These are phyloP conservation scores for Neurospora sp. DNA, from an alignment of 495 filamentous ascomycete species.

Conservation along the genomic window DNA sequence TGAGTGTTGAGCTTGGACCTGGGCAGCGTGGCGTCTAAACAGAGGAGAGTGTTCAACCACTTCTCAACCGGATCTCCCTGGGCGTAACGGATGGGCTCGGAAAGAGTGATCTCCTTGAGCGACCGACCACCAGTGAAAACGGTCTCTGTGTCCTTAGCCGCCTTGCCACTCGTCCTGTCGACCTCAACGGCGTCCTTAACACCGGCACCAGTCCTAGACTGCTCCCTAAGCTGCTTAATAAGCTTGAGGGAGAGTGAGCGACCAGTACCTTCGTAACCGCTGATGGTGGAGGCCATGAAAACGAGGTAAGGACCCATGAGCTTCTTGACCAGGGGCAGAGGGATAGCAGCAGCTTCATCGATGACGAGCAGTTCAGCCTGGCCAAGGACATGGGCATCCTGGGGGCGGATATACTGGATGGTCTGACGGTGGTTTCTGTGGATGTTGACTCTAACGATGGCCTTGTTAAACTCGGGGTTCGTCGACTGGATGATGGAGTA, in stretches of 20 bases:
- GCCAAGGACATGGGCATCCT: constrained; percentile 87
- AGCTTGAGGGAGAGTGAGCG: constrained; percentile 91
- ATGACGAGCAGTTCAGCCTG: constrained; percentile 96
- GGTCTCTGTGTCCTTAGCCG: constrained; percentile 51
- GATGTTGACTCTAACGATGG: constrained; percentile 92
- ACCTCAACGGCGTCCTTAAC: constrained; percentile 54
- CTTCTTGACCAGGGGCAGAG: constrained; percentile 82
- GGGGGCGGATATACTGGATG: constrained; percentile 95
- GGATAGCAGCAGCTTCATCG: constrained; percentile 96
- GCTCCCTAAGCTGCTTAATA: constrained; percentile 93
- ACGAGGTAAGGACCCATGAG: constrained; percentile 97
- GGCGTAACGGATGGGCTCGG: constrained; percentile 90
- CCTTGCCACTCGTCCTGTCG: constrained; percentile 61
- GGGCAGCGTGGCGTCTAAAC: constrained; percentile 82
- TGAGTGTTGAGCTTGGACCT: constrained; percentile 62
- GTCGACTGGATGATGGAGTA: constrained; percentile 98
- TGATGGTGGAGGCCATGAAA: constrained; percentile 99
- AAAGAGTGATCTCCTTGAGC: constrained; percentile 84
- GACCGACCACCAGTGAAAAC: constrained; percentile 58
- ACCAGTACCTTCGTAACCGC: constrained; percentile 97
- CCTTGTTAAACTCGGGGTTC: constrained; percentile 98
- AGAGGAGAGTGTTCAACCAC: constrained; percentile 93
- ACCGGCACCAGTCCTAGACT: constrained; percentile 53
- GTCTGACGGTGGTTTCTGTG: constrained; percentile 94
- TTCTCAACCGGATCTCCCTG: constrained; percentile 86